A percentile compares a stretch with the other conserved stretches of the same genome.
Evolutionary conservation across 2,329 filamentous ascomycete genomes (phyloP).

Genomic region (Ophiostoma sp.): DNA sequence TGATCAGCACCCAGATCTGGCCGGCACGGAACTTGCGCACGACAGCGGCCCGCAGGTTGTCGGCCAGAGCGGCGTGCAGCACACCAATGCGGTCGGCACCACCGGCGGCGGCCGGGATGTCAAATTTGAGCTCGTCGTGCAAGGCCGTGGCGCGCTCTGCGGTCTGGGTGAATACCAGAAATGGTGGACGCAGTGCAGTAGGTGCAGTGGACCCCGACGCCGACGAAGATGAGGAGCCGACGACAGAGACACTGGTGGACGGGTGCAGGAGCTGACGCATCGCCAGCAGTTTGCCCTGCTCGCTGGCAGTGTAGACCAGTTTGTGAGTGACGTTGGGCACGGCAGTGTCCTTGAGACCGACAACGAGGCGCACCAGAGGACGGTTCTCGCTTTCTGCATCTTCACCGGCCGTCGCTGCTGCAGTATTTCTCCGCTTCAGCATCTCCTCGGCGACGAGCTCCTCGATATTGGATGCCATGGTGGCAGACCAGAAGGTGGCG

Average conservation of each 20-base stretch:
- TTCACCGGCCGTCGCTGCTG: neutral
- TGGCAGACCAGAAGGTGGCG: constrained; percentile 88
- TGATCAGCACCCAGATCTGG: constrained; percentile 94
- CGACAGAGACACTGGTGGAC: constrained; percentile 39
- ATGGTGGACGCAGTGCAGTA: constrained; percentile 67
- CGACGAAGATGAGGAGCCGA: constrained; percentile 30
- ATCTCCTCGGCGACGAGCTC: constrained; percentile 66
- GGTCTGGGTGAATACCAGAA: constrained; percentile 93
- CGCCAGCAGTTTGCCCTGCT: constrained; percentile 87
- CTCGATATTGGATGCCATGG: constrained; percentile 92
- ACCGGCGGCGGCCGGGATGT: constrained; percentile 83
- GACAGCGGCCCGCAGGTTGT: constrained; percentile 66
- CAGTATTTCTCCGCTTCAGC: constrained; percentile 28
- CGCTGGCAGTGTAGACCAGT: constrained; percentile 84
- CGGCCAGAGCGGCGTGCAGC: constrained; percentile 79
- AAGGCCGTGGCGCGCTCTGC: constrained; percentile 79
- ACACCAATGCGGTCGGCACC: constrained; percentile 80
- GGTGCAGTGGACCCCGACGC: constrained; percentile 29
- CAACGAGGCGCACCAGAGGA: constrained; percentile 74
- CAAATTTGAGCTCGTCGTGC: constrained; percentile 85
- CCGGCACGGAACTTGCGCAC: constrained; percentile 88
- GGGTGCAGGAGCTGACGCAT: constrained; percentile 86
- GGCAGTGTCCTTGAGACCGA: constrained; percentile 93
- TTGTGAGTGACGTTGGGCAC: constrained; percentile 88
- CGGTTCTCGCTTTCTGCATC: constrained; percentile 27